Evolutionary conservation across 2,329 filamentous ascomycete species (phyloP), one percentile per base, ranked within the genome.

Genomic region (Aspergillus sojae): DNA sequence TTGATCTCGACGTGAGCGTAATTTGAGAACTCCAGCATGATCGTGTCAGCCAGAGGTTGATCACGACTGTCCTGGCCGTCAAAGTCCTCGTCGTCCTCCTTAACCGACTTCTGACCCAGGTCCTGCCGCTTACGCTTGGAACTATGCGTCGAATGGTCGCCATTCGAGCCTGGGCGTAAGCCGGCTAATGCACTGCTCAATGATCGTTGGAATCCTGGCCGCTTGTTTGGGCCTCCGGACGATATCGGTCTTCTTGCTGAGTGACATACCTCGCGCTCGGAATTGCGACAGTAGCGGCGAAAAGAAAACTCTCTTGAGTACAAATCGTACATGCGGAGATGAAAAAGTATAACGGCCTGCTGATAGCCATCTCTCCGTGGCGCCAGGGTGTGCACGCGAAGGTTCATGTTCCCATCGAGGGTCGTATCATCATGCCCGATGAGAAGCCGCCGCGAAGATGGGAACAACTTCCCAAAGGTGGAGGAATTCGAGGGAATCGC

Each of bases 1-100:
- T 86, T 88, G 57, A 99, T 81, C 68, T 97, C 91, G 46, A 98
- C 88, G 71, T 95, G 93, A 2, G 94, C 94, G 76, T 99, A 99
- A 81, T 98, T 99, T 68, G 93, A 96, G 76, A 97, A 99, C 76
- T 98, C 94, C 39, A 99, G 86, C 79, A 93, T 92, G 76, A 94
- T 91, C 41, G 86, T 90, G 77, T 96, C 93, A 62, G 89, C 91
- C 21, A 91, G 87, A 52, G 63, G 61, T 36, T 60, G 64, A 63
- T 66, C 56, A 12, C 61, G 52, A 26, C 58, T 60, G 4, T 65
- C 66, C 48, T 63, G 62, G 34, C 56, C 59, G 4, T 58, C 66
- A 30, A 65, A 41, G 34, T 63, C 59, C 30, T 64, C 58, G 55
- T 65, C 57, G 67, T 46, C 65, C 23, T 70, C 64, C 21, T 70